Percentiles rank a stretch among this genome's conserved stretches.
Conservation (phyloP, 2,329 filamentous ascomycete species). For the Botrytis pseudocinerea region DNA sequence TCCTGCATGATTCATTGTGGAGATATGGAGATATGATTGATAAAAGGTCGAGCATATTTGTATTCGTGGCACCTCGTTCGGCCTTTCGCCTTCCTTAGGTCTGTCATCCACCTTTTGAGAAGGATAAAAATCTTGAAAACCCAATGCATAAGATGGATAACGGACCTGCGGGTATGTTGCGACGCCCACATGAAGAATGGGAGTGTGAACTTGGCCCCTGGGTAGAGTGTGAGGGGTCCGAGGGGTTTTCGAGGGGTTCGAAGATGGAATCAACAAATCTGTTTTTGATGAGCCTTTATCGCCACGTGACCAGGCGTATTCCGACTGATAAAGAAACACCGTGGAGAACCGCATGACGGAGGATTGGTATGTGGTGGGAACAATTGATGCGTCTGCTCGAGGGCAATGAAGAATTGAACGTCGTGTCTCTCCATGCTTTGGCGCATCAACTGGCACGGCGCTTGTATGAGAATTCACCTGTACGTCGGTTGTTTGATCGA, state of each 20-base stretch:
- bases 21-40: slow-evolving; percentile 16
- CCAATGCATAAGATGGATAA: slow-evolving; percentile 4
- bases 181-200: neutral
- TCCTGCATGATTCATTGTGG: slow-evolving; percentile 18
- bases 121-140: neutral
- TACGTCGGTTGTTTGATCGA: neutral
- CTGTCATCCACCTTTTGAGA: neutral
- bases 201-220: neutral
- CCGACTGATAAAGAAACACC: neutral
- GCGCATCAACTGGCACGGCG: rapidly evolving
- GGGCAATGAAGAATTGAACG: neutral
- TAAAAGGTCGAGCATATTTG: slow-evolving; percentile 14
- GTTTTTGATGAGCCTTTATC: slow-evolving; percentile 8
- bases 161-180: neutral
- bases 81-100: neutral
- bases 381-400: no score
- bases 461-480: neutral
- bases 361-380: neutral
- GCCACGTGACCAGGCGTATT: slow-evolving; percentile 17
- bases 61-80: slow-evolving; percentile 17
- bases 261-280: neutral
- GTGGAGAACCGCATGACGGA: neutral
- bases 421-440: neutral
- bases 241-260: slow-evolving; percentile 6
- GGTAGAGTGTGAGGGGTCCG: neutral